Evolutionary conservation across 148 eudicot species (phyloP).

Genomic region (Persicaria tinctoria): DNA sequence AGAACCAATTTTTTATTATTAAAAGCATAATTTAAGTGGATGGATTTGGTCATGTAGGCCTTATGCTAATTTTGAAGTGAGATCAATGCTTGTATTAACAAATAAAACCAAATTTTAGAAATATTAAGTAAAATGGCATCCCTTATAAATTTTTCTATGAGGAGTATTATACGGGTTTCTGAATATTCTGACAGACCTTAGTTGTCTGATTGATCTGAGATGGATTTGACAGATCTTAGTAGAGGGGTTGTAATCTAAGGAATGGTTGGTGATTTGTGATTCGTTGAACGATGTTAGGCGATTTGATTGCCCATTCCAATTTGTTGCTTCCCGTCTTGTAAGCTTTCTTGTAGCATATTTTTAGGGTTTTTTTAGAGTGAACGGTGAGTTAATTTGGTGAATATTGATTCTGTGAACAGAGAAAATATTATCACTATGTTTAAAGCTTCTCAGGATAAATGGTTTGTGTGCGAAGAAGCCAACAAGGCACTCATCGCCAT

Average conservation of each 20-base stretch:
- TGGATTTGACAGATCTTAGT: constrained; percentile 43
- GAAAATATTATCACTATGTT: constrained; percentile 59
- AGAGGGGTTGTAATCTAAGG: constrained; percentile 79
- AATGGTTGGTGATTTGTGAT: constrained; percentile 80
- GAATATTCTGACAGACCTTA: too few species aligned
- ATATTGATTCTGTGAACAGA: constrained; percentile 27
- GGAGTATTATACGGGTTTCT: too few species aligned
- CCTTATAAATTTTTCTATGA: too few species aligned
- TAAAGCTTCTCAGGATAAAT: constrained; percentile 90
- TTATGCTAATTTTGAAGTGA: too few species aligned
- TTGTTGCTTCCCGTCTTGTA: constrained; percentile 73
- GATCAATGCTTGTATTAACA: too few species aligned
- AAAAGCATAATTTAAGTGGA: too few species aligned
- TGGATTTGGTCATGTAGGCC: too few species aligned
- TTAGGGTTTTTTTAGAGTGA: background rate
- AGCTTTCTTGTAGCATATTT: constrained; percentile 17
- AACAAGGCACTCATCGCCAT: constrained; percentile 60
- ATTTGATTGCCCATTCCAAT: constrained; percentile 47
- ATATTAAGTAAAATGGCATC: too few species aligned
- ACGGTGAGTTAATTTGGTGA: background rate
- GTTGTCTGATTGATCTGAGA: background rate
- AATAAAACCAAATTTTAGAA: too few species aligned
- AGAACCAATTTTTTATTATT: too few species aligned
- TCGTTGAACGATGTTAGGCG: constrained; percentile 71
- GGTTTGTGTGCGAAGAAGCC: constrained; percentile 94